Evolutionary conservation across 352 stramenopile genomes (phyloP), one percentile per base, ranked within the genome.

Genomic region (Phytophthora parvispora): DNA sequence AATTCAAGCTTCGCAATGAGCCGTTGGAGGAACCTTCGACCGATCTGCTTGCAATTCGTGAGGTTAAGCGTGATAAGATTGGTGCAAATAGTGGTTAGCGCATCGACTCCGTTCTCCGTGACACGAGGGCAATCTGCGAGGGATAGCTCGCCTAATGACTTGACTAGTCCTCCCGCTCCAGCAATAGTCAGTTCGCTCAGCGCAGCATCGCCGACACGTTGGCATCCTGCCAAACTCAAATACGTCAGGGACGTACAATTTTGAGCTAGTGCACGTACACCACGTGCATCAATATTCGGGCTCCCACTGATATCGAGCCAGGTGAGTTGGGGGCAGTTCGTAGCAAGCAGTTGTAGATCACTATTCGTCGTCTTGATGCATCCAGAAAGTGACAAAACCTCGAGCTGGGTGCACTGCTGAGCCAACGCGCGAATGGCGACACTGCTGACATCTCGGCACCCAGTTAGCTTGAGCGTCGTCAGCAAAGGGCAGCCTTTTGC

Each of bases 11-110:
- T 83, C 8, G 78, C 63, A 36, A 96, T 77, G 16, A 97, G 69
- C 22, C 74, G 63, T 49, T 95, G 87, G 2, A 97, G 66, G 48
- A 96, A 97, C 1, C 81, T 72, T 20, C 89, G 77, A 2, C 87
- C 78, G 54, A 98, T 86, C 27, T 84, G 72, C 18, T 70, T 72
- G 66, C 91, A 97, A 25, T 89, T 78, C 8, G 89, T 95, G 50
- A 98, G 74, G 51, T 98, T 86, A n/a, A 98, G 84, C 12, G 86
- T 93, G 12, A 94, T 78, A n/a, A 98, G 75, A 43, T 93, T 88
- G 3, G 78, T 76, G 42, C 90, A 97, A 6, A 71, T 67, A 1
- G 71, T 63, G 1, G 86, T 87, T 24, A 97, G 77, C 12, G 73
- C 59, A 6, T 86, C 72, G 7, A 98, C 81, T 12, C 89, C 93